Conservation (phyloP, 2,329 filamentous ascomycete species). For the Elsinoe arachidis region DNA sequence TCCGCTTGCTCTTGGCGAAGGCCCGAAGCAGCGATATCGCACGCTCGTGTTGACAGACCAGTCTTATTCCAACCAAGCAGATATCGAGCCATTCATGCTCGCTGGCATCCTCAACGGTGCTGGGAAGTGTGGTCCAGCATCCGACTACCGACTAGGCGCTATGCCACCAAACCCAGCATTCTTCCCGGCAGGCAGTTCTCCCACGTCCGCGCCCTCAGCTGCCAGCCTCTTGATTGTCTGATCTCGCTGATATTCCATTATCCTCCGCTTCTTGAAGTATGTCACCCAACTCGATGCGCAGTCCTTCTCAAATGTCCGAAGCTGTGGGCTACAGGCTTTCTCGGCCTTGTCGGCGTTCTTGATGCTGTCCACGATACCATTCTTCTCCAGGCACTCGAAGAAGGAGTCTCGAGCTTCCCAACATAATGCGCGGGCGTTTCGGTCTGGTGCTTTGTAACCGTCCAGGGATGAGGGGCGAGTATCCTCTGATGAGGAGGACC, state of each 20-base stretch:
- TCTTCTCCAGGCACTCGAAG: constrained; percentile 76
- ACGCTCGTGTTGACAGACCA: no score
- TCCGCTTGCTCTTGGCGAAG: no score
- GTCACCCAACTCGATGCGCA: constrained; percentile 92
- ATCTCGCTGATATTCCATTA: constrained; percentile 84
- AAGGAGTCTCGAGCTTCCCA: constrained; percentile 85
- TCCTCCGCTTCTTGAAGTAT: constrained; percentile 95
- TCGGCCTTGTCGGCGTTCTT: constrained; percentile 46
- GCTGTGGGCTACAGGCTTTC: constrained; percentile 48
- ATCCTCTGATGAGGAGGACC: constrained; percentile 15
- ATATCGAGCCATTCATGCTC: neutral
- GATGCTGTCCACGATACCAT: constrained; percentile 70
- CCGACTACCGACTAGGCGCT: neutral
- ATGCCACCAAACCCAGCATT: constrained; percentile 1
- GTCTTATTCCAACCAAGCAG: no score
- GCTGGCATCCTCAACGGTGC: neutral
- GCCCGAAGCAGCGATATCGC: no score
- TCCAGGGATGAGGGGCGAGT: constrained; percentile 25
- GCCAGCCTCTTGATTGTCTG: constrained; percentile 64
- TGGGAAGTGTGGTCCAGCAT: neutral
- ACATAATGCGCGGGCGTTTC: constrained; percentile 71
- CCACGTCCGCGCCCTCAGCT: constrained; percentile 33
- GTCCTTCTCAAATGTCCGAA: constrained; percentile 66
- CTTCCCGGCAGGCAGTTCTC: neutral
- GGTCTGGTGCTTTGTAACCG: constrained; percentile 71